Evolutionary conservation across 148 eudicot species (phyloP).

Genomic region (Vaccinium vitisidaea): DNA sequence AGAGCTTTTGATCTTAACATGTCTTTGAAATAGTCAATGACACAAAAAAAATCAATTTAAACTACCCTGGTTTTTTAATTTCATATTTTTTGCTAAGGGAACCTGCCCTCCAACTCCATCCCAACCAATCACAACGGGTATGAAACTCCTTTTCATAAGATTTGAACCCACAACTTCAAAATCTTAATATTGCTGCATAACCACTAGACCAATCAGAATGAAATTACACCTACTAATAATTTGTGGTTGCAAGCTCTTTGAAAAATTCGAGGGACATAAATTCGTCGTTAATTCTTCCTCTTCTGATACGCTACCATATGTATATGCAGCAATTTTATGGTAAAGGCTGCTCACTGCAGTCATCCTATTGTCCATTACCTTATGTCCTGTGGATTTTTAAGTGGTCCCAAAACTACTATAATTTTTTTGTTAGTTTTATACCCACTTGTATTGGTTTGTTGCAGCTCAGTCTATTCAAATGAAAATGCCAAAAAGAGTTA

Average conservation of each 20-base stretch:
- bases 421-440: not conserved
- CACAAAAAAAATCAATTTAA: too few relatives aligned
- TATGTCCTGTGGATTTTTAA: not conserved
- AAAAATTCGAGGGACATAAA: not conserved
- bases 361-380: not conserved
- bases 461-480: not conserved
- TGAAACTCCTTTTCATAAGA: too few relatives aligned
- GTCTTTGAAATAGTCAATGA: not conserved
- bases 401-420: not conserved
- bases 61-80: not conserved
- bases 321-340: not conserved
- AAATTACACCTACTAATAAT: not conserved
- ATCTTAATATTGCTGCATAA: too few relatives aligned
- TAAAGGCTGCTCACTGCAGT: conserved; percentile 12
- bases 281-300: not conserved
- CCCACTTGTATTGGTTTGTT: not conserved
- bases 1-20: not conserved
- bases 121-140: too few relatives aligned
- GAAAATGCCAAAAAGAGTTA: not conserved
- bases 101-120: not conserved
- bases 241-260: not conserved
- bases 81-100: too few relatives aligned
- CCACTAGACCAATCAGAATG: too few relatives aligned
- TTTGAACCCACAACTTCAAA: too few relatives aligned
- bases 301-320: not conserved